These are phyloP conservation scores for Pyrenophora tritici-repentis DNA, from an alignment of 2,329 filamentous ascomycete species.

Conservation along the genomic window DNA sequence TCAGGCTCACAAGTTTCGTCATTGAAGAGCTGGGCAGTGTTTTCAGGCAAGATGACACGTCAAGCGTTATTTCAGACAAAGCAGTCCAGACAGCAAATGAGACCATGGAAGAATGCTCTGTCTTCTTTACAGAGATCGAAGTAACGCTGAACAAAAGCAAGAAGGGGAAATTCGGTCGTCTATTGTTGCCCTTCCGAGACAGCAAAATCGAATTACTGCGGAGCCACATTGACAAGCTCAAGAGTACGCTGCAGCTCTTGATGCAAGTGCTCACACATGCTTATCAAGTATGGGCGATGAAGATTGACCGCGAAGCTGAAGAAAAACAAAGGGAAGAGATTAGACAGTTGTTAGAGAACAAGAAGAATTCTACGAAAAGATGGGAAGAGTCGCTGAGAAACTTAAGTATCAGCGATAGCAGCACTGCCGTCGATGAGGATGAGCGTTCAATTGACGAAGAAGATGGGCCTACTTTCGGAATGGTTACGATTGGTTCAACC, in stretches of 20 bases:
- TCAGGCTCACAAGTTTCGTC: constrained; percentile 34
- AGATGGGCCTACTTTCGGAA: not conserved
- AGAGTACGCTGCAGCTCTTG: constrained; percentile 37
- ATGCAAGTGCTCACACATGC: constrained; percentile 38
- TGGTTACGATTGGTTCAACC: not conserved
- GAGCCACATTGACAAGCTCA: constrained; percentile 38
- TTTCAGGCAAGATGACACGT: constrained; percentile 33
- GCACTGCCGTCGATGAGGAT: constrained; percentile 20
- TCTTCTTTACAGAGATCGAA: constrained; percentile 34
- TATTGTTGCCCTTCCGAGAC: constrained; percentile 40
- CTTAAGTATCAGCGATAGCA: constrained; percentile 26
- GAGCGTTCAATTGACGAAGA: constrained; percentile 3
- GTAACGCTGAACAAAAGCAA: constrained; percentile 32
- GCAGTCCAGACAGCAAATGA: constrained; percentile 35
- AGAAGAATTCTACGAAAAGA: constrained; percentile 28
- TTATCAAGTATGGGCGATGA: constrained; percentile 31
- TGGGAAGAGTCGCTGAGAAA: constrained; percentile 34
- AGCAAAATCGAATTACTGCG: constrained; percentile 36
- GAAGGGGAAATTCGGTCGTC: constrained; percentile 30
- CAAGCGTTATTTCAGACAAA: constrained; percentile 30
- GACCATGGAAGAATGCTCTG: constrained; percentile 34
- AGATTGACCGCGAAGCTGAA: constrained; percentile 32
- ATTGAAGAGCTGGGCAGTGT: constrained; percentile 36
- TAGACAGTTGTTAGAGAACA: constrained; percentile 27
- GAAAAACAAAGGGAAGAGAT: constrained; percentile 34